Base-by-base conservation (phyloP, 257 asterid genomes). In the Jacaranda copaia region DNA sequence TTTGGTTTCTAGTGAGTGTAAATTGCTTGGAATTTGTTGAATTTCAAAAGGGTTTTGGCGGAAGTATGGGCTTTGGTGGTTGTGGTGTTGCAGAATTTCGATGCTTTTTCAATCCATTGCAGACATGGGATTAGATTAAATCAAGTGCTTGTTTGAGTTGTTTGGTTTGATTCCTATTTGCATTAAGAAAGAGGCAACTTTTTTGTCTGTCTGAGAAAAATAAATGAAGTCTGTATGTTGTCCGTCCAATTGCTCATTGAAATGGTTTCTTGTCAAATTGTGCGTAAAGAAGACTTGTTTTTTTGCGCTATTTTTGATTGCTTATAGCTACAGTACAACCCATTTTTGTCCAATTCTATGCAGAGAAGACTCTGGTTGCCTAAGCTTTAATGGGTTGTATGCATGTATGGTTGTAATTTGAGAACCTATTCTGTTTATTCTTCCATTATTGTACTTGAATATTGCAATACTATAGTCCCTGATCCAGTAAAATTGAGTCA, bases 21-120 rank as follows among this genome's bases (percentile, higher is more conserved):
- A 45, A 11, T 57, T 81, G 16, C 7, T 25, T 55, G 73, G 32
- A 48, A 35, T 51, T 36, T 14, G 71, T 52, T 10, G 38, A 51
- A n/a, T 35, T 14, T 48, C 51, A 51, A 4, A 35, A 40, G 67
- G 19, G 39, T 66, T 79, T 79, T 57, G 40, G 74, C 40, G 53
- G 60, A 8, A 13, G 13, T 56, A 0, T 25, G 32, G 32, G 1
- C 1, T 25, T 25, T 60, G 59, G 4, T 53, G 8, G 25, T 53
- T 53, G 19, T 59, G 43, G 40, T 4, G 42, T 11, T 11, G 15
- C 66, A 20, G 65, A 32, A 15, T 43, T 43, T 49, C 63, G 20
- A n/a, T 64, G 9, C 11, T 7, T 66, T 25, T 1, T 25, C 32
- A 25, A 25, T 25, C 32, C 32, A 20, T 10, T 25, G 42, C 11